These are phyloP conservation scores for Barbarea vulgaris DNA, from an alignment of 345 rosid genomes.

Conservation along the genomic window DNA sequence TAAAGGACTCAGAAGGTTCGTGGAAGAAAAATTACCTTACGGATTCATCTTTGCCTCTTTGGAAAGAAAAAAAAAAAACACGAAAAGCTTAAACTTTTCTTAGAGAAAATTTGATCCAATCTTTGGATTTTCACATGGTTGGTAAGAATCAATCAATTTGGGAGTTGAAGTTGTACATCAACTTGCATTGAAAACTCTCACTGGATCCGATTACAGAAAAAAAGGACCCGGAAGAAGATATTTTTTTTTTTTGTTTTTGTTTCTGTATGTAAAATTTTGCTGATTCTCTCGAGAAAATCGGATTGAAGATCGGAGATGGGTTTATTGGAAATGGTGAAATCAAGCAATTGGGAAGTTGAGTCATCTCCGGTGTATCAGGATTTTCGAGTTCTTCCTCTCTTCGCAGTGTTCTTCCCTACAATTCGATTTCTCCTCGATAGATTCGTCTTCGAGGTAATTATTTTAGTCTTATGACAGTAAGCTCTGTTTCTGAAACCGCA, in stretches of 20 bases:
- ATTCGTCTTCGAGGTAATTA: slow-evolving; percentile 77
- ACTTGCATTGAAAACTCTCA: background rate
- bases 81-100: background rate
- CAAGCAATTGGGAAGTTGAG: slow-evolving; percentile 69
- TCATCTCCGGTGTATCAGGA: slow-evolving; percentile 74
- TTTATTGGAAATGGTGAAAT: slow-evolving; percentile 45
- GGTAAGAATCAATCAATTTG: slow-evolving; percentile 21
- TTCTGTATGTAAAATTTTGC: background rate
- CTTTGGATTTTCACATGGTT: slow-evolving; percentile 14
- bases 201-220: background rate
- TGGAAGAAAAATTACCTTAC: background rate
- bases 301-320: slow-evolving; percentile 51
- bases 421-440: slow-evolving; percentile 87
- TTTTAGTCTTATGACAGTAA: background rate
- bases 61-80: background rate
- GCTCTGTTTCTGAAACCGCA: background rate
- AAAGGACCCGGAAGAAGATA: slow-evolving; percentile 6
- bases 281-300: slow-evolving; percentile 33
- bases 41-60: background rate
- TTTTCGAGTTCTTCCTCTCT: slow-evolving; percentile 68
- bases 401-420: slow-evolving; percentile 69
- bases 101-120: slow-evolving; percentile 3
- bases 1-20: background rate
- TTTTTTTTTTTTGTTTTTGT: background rate
- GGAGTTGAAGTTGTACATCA: background rate